These are phyloP conservation scores for Pouteria glomerata DNA, from an alignment of 148 eudicot genomes.

Conservation along the genomic window DNA sequence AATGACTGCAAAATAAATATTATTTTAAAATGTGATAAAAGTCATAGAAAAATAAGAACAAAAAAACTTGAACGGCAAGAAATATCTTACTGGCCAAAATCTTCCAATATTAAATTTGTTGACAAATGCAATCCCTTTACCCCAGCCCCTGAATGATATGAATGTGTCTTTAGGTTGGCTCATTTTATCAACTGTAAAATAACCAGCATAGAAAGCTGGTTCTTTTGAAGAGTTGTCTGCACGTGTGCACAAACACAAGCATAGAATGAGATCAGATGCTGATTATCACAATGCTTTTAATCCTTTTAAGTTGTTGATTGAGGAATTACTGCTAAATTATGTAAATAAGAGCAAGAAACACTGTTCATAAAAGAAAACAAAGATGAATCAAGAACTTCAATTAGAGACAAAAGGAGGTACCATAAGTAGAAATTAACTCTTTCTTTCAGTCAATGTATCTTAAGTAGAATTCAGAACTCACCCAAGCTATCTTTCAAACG, in stretches of 20 bases:
- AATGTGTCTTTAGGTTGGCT: constrained; percentile 61
- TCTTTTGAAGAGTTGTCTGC: constrained; percentile 42
- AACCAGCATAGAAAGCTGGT: constrained; percentile 76
- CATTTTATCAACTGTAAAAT: constrained; percentile 37
- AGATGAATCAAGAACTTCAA: neutral
- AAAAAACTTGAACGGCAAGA: neutral
- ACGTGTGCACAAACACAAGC: neutral
- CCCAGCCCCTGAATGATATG: constrained; percentile 77
- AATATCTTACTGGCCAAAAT: constrained; percentile 73
- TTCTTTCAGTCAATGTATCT: neutral
- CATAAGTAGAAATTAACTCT: neutral
- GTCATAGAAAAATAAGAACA: neutral
- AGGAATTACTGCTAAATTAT: neutral
- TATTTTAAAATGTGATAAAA: neutral
- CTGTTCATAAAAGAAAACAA: neutral
- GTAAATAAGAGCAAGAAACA: constrained; percentile 2
- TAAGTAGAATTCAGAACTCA: constrained; percentile 21
- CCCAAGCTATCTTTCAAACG: constrained; percentile 20
- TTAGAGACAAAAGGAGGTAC: no score
- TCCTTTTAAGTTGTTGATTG: neutral
- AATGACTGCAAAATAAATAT: constrained; percentile 40
- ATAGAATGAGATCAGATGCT: neutral
- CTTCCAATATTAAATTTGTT: constrained; percentile 78
- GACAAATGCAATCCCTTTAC: constrained; percentile 85
- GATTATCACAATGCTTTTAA: neutral